phyloP scores from a whole-genome alignment of 2,329 filamentous ascomycete genomes.

The Ceratocystiopsis minuta region DNA sequence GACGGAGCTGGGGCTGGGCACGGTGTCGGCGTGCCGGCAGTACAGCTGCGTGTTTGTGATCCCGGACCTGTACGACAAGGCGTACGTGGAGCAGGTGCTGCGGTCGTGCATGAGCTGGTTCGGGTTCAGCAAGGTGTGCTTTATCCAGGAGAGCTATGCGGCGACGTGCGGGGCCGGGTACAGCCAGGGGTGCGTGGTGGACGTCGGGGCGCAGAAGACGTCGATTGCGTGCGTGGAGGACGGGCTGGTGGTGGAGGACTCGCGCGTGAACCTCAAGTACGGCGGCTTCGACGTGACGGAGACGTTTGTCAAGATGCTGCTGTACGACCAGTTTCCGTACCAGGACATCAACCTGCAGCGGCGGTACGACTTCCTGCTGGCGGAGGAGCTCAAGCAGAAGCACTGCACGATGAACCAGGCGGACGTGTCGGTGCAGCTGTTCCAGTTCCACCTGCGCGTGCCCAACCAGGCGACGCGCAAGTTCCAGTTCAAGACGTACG shows the following conservation, averaged over 20 bases:
- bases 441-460: constrained; percentile 78
- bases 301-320: constrained; percentile 93
- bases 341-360: constrained; percentile 80
- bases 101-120: constrained; percentile 79
- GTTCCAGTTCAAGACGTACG: constrained; percentile 92
- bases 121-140: constrained; percentile 73
- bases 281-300: constrained; percentile 88
- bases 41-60: constrained; percentile 97
- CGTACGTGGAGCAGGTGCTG: constrained; percentile 69
- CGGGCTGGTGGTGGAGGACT: constrained; percentile 86
- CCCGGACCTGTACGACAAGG: constrained; percentile 89
- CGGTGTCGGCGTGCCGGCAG: constrained; percentile 66
- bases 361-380: constrained; percentile 80
- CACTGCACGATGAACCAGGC: constrained; percentile 82
- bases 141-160: constrained; percentile 90
- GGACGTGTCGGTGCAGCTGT: constrained; percentile 73
- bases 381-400: constrained; percentile 89
- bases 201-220: constrained; percentile 93
- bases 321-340: constrained; percentile 91
- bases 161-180: constrained; percentile 92
- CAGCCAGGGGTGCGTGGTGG: constrained; percentile 84
- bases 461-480: constrained; percentile 79
- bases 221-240: constrained; percentile 95
- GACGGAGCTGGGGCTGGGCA: constrained; percentile 61
- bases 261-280: constrained; percentile 84